Conservation (phyloP, 2,329 filamentous ascomycete species). For the Pseudogymnoascus sp. region DNA sequence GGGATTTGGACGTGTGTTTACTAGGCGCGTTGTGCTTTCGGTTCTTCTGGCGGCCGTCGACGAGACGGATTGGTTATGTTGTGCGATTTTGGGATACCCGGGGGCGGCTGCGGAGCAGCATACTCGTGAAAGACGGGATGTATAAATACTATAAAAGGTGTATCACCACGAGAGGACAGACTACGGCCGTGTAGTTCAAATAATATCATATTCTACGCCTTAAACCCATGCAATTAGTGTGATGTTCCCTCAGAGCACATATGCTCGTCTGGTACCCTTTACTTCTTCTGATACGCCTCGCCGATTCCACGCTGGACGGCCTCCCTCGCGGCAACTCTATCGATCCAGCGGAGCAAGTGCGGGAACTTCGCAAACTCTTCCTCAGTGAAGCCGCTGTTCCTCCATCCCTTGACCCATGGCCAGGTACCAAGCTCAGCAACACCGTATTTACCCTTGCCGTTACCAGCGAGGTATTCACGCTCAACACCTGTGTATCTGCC, state of each 20-base stretch:
- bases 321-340: slow-evolving; percentile 39
- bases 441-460: slow-evolving; percentile 45
- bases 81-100: slow-evolving; percentile 8
- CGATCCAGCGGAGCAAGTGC: slow-evolving; percentile 44
- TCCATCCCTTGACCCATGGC: slow-evolving; percentile 41
- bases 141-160: slow-evolving; percentile 2
- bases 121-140: neutral
- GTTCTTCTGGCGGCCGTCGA: slow-evolving; percentile 5
- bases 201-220: slow-evolving; percentile 9
- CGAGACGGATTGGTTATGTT: neutral
- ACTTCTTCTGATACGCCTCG: neutral
- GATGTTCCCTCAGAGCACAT: neutral
- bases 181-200: neutral
- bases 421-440: slow-evolving; percentile 45
- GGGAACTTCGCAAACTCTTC: slow-evolving; percentile 43
- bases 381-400: slow-evolving; percentile 34
- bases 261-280: neutral
- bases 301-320: slow-evolving; percentile 30
- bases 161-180: neutral
- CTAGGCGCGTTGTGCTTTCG: slow-evolving; percentile 6
- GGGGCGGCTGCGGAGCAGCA: neutral
- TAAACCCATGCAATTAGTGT: slow-evolving; percentile 3
- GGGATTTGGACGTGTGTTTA: neutral
- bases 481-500: slow-evolving; percentile 42
- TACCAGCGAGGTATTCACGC: slow-evolving; percentile 44